Base-by-base conservation (phyloP, 2,329 filamentous ascomycete genomes). In the Phoma sp. region DNA sequence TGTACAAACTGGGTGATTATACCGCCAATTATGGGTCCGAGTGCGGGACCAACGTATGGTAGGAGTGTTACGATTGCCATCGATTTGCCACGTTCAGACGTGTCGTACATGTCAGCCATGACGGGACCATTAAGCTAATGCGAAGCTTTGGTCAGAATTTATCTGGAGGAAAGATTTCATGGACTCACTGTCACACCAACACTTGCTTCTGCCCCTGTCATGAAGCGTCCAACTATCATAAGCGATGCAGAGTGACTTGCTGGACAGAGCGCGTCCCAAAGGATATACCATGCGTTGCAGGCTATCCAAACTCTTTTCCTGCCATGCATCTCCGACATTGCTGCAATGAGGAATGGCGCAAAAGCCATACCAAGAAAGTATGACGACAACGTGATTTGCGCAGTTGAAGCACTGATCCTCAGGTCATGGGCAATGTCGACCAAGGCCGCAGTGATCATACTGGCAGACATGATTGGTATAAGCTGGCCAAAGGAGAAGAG, bases 11-110 rank as follows among this genome's bases (percentile, higher is more conserved):
- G 52, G 1, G 57, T 57, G 10, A 65, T 57, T 6, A 65, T 17
- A 11, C 66, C 68, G 11, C 66, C 66, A 2, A 69, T 36, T 10
- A 71, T 62, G 5, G 62, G 65, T 12, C 65, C 68, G 4, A 70
- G 25, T 11, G 66, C 58, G 17, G 66, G 65, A 5, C 65, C 65
- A n/a, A 67, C 49, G 15, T 54, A 46, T 14, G 39, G 43, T 2
- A 58, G 48, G 4, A 51, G 34, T 15, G 52, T 48, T 14, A 59
- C 59, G 29, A 62, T 56, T n/a, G 56, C 59, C 29, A 61, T 42
- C 2, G 56, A 59, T 28, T 54, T 55, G 40, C 59, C 59, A 14
- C 59, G 49, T 14, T 61, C 49, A 5, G 54, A 30, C 23, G 53
- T 45, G 14, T 43, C 48, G n/a, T 53, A 57, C 50, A 61, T 42